Base-by-base conservation (phyloP, 179 eudicot species). In the Pouteria campechiana region DNA sequence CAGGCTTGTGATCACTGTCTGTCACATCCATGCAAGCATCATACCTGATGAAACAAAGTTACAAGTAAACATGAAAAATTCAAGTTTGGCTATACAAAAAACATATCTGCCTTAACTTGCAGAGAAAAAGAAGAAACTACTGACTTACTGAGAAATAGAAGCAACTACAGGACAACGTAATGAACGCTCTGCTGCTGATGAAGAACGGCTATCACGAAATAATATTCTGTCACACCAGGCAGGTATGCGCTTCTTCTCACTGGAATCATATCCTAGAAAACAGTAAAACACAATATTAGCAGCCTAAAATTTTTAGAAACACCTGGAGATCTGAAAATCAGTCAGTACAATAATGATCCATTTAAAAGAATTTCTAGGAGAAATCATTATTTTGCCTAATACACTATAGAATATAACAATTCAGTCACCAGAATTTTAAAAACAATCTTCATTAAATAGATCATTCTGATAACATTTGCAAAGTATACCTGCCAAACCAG, bases 1-100 rank as follows among this genome's bases (percentile, higher is more conserved):
- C 98, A 40, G 96, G 98, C 69, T 90, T 90, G 78, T 90, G 98
- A 65, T 90, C 98, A 50, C 98, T 90, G 44, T 90, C 98, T 24
- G 85, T 86, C 58, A 90, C 98, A 50, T 90, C 94, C 98, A 90
- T 90, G 75, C 96, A 87, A 63, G 94, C 86, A 48, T 87, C 96
- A 50, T 90, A 90, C 76, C 98, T 90, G 49, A 24, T 11, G 40
- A 34, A 32, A 34, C 30, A 55, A 58, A 28, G 32, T 13, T 17
- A 40, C 13, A 46, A 11, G 1, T n/a, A 19, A 24, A 37, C 12
- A 48, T 18, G 3, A 25, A 7, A 22, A 13, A 35, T 25, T 4
- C 37, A 46, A 21, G 15, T 30, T 8, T 32, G 6, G 44, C 2
- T 18, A 30, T 27, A 17, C 24, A 44, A 1, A 30, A 1, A 44